A percentile compares a stretch with the other conserved stretches of the same genome.
These are phyloP conservation scores for Sphagnum contortum DNA, from an alignment of 225 moss, liverwort and hornwort species.

Conservation along the genomic window DNA sequence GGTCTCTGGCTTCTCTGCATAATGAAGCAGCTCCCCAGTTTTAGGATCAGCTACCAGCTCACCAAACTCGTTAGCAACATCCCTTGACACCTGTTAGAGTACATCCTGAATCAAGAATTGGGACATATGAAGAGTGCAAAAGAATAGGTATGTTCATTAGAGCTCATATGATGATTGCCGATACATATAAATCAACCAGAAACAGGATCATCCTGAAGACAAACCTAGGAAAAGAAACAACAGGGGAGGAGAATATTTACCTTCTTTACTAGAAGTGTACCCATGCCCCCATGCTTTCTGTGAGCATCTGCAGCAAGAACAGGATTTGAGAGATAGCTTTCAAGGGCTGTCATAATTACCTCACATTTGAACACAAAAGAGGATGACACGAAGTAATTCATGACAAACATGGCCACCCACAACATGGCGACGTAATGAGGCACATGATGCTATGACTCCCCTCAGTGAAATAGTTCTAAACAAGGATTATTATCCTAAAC, in stretches of 20 bases:
- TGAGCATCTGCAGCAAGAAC: conserved; percentile 59
- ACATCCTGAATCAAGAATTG: too few species aligned
- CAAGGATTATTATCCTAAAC: too few species aligned
- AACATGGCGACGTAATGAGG: too few species aligned
- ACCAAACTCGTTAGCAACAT: conserved; percentile 90
- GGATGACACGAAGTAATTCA: too few species aligned
- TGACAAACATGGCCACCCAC: too few species aligned
- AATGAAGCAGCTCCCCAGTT: conserved; percentile 86
- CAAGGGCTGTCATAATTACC: neutral
- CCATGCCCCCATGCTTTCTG: conserved; percentile 75
- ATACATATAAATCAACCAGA: too few species aligned
- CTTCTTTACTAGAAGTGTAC: conserved; percentile 91
- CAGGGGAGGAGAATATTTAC: conserved; percentile 12
- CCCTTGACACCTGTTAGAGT: conserved; percentile 66
- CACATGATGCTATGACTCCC: too few species aligned
- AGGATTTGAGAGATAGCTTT: conserved; percentile 8
- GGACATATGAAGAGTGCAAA: neutral
- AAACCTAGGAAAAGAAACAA: neutral
- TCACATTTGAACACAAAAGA: too few species aligned
- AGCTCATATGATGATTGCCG: neutral
- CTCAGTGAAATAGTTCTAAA: too few species aligned
- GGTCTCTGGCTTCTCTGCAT: conserved; percentile 97
- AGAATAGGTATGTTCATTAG: neutral
- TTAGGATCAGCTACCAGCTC: conserved; percentile 84
- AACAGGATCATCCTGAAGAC: neutral